These are phyloP conservation scores for Umbelopsis sp. DNA, from an alignment of 192 early-diverging fungal species.

Conservation along the genomic window DNA sequence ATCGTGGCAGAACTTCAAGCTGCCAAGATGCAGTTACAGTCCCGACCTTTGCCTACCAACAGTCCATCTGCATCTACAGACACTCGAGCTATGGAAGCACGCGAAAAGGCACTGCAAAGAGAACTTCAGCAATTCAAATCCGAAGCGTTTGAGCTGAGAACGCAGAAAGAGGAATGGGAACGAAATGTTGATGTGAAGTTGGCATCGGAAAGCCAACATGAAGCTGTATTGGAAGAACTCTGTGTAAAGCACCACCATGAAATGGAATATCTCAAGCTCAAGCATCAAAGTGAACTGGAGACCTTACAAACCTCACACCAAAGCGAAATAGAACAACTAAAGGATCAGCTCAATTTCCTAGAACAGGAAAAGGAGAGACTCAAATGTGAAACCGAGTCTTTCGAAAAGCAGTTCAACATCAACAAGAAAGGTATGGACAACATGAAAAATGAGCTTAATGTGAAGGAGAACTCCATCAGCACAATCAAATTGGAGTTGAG, in stretches of 20 bases:
- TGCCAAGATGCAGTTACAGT: not conserved
- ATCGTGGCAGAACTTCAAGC: not conserved
- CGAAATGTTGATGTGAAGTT: slow-evolving; percentile 38
- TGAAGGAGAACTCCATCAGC: slow-evolving; percentile 25
- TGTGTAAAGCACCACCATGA: too few relatives aligned
- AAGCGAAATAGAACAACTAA: slow-evolving; percentile 16
- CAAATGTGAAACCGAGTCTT: slow-evolving; percentile 24
- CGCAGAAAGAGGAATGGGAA: slow-evolving; percentile 42
- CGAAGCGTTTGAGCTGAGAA: slow-evolving; percentile 17
- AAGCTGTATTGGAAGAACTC: not conserved
- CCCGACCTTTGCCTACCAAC: not conserved
- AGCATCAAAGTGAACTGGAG: not conserved
- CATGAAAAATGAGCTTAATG: slow-evolving; percentile 26
- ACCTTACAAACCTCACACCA: not conserved
- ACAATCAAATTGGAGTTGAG: slow-evolving; percentile 15
- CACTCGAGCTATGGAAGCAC: slow-evolving; percentile 10
- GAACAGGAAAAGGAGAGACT: slow-evolving; percentile 25
- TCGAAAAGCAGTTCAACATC: not conserved
- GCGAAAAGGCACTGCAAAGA: slow-evolving; percentile 25
- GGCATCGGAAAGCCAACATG: not conserved
- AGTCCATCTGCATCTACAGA: not conserved
- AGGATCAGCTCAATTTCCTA: not conserved
- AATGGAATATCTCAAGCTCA: too few relatives aligned
- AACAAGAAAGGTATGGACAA: slow-evolving; percentile 18
- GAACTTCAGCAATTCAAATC: slow-evolving; percentile 35